Evolutionary conservation across 495 filamentous ascomycete genomes (phyloP), one percentile per base, ranked within the genome.

Genomic region (Podospora appendiculata): DNA sequence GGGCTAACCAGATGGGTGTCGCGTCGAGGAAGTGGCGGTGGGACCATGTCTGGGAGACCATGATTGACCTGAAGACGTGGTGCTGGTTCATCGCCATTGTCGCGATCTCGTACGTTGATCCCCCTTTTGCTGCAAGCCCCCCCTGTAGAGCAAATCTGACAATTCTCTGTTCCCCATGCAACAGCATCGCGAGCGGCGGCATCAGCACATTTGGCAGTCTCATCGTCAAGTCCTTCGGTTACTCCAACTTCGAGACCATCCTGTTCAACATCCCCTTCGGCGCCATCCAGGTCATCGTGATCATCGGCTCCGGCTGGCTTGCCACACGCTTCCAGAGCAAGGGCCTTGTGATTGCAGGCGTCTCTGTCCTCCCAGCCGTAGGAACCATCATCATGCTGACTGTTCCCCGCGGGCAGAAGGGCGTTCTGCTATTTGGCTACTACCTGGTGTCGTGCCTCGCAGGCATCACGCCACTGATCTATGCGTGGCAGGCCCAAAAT

Each of bases 181-280:
- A 42, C 12, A 56, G 55, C 13, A 67, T 72, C 41, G 44, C 58
- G 5, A 63, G 54, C 48, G 82, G 81, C 1, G 81, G 82, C 10
- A 83, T 85, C 41, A 70, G 76, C 8, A 82, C 80, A 0, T 85
- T 84, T 56, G 83, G 83, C 1, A 79, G 77, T n/a, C 70, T 86
- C 40, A 85, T 85, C 45, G 70, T 86, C 33, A 68, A 79, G 50
- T 70, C 75, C 8, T 86, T 86, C 57, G 82, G 81, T 6, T 84
- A 77, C 58, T 70, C 74, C 50, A 66, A 72, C 32, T 82, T 84
- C 52, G 70, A 76, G 25, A 81, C 82, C 0, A 82, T 84, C 41
- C 70, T 84, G 9, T 81, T 85, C 67, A 84, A 82, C 59, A 81
- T 85, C 52, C 81, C 82, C 0, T 83, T 82, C 41, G 82, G 82